phyloP scores from a whole-genome alignment of 768 basidiomycete species.

The Serendipita sp. region DNA sequence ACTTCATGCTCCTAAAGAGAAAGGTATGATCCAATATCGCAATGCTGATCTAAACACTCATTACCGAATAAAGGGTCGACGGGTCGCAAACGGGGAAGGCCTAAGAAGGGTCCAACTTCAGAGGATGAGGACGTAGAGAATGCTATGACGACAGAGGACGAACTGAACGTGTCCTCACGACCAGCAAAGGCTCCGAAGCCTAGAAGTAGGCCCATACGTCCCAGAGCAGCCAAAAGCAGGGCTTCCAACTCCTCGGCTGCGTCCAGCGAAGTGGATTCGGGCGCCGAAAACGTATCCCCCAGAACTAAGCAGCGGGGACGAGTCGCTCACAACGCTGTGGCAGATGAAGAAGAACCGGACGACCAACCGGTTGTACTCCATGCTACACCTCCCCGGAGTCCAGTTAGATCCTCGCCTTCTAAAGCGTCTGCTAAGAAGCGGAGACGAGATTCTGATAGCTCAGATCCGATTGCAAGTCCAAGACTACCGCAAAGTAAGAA shows the following conservation, averaged over 20 bases:
- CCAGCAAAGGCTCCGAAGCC: not conserved
- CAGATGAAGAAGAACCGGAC: constrained; percentile 1
- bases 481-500: not conserved
- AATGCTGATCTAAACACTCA: not conserved
- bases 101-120: not conserved
- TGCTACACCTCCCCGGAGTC: not conserved
- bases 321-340: too few relatives aligned
- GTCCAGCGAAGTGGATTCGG: not conserved
- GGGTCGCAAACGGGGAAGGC: not conserved
- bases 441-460: not conserved
- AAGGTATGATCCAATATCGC: not conserved
- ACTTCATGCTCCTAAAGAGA: not conserved
- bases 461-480: not conserved
- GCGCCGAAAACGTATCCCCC: not conserved
- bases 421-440: not conserved
- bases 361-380: not conserved
- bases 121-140: constrained; percentile 1
- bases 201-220: not conserved
- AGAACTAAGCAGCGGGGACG: not conserved
- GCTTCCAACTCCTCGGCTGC: not conserved
- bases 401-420: not conserved
- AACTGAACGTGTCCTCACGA: not conserved
- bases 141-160: not conserved
- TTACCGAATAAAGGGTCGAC: not conserved
- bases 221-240: not conserved